phyloP scores from a whole-genome alignment of 164 flowering plant genomes.

The Kalanchoe fedtschenkoi region DNA sequence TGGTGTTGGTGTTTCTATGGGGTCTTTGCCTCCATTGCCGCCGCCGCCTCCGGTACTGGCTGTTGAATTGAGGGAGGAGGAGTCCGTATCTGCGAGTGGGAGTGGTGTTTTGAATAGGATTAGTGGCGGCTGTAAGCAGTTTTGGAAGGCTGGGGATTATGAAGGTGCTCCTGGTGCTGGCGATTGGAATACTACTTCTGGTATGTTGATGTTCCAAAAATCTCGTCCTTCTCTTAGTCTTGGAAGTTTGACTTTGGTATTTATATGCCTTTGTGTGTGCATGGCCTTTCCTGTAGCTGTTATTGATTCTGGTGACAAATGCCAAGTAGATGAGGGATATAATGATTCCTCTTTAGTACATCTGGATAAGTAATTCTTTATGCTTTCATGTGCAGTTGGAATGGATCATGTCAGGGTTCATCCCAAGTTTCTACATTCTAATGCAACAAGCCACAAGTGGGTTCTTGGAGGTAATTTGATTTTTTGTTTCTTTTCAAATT shows the following conservation, averaged over 20 bases:
- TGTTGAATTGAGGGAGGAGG: too few species aligned
- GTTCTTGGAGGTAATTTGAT: constrained; percentile 81
- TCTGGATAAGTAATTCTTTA: neutral
- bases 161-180: constrained; percentile 33
- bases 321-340: too few species aligned
- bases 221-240: neutral
- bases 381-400: constrained; percentile 37
- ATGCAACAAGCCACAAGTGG: constrained; percentile 99
- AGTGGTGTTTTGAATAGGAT: neutral
- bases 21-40: constrained; percentile 26
- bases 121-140: constrained; percentile 30
- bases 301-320: too few species aligned
- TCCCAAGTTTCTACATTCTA: constrained; percentile 91
- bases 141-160: constrained; percentile 95
- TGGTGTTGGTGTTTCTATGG: constrained; percentile 17
- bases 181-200: constrained; percentile 17
- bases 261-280: neutral
- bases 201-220: too few species aligned
- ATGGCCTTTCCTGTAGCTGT: too few species aligned
- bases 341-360: neutral
- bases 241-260: neutral
- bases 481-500: neutral
- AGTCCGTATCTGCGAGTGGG: neutral
- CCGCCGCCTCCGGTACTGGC: constrained; percentile 2
- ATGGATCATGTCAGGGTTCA: constrained; percentile 96